phyloP scores from a whole-genome alignment of 805 yeast species.

The Ogataea polymorpha region DNA sequence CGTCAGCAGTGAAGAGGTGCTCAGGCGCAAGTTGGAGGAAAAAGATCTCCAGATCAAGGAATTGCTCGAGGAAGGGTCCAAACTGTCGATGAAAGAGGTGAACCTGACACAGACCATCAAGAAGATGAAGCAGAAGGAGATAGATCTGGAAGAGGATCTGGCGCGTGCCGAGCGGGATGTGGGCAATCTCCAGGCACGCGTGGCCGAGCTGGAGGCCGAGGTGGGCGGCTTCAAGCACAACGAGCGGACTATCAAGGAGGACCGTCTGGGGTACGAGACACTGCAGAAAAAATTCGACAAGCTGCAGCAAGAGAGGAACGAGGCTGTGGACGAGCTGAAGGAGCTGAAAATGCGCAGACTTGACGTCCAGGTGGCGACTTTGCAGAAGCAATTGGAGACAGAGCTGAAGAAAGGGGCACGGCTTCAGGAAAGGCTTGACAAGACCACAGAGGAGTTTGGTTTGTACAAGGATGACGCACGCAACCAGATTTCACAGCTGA shows the following conservation, averaged over 20 bases:
- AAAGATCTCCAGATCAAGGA: conserved; percentile 64
- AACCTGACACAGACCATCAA: conserved; percentile 65
- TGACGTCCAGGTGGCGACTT: conserved; percentile 32
- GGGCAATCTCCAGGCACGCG: conserved; percentile 27
- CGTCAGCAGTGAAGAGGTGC: conserved; percentile 13
- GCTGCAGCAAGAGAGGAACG: conserved; percentile 23
- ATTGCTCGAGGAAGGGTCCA: conserved; percentile 72
- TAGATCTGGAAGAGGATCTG: conserved; percentile 34
- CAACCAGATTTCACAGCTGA: conserved; percentile 25
- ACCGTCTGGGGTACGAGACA: conserved; percentile 28
- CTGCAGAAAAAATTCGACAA: conserved; percentile 26
- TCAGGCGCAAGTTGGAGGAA: conserved; percentile 36
- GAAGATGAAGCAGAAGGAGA: conserved; percentile 48
- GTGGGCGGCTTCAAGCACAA: conserved; percentile 19
- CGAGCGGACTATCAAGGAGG: conserved; percentile 30
- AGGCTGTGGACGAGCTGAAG: conserved; percentile 28
- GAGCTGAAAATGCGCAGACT: conserved; percentile 34
- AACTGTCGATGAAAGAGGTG: conserved; percentile 67
- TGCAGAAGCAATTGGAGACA: conserved; percentile 34
- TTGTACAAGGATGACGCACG: conserved; percentile 25
- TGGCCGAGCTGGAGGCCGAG: conserved; percentile 30
- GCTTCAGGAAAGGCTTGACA: conserved; percentile 23
- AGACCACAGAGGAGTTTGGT: conserved; percentile 19
- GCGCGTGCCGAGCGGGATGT: conserved; percentile 28
- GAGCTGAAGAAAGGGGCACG: conserved; percentile 30